phyloP scores from a whole-genome alignment of 805 yeast genomes.

The Zygoascus tannicola region DNA sequence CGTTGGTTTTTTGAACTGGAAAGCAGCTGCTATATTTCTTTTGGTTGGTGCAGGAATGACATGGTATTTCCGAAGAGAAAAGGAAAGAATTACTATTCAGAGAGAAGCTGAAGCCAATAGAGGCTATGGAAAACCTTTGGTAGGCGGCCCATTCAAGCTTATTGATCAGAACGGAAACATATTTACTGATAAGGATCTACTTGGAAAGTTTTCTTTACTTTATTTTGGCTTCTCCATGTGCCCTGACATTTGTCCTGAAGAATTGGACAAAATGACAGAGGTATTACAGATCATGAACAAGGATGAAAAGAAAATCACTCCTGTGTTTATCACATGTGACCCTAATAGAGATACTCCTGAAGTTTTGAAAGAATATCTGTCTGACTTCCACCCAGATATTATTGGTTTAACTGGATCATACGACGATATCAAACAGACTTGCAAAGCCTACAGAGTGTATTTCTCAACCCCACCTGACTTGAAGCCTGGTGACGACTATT shows the following conservation, averaged over 20 bases:
- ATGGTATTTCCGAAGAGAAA: conserved; percentile 64
- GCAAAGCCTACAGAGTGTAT: conserved; percentile 88
- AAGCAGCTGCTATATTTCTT: conserved; percentile 59
- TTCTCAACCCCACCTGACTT: conserved; percentile 95
- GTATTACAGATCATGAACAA: conserved; percentile 54
- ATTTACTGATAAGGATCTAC: conserved; percentile 70
- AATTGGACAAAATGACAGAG: conserved; percentile 80
- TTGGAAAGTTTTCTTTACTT: conserved; percentile 72
- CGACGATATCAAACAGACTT: conserved; percentile 70
- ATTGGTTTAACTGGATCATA: conserved; percentile 89
- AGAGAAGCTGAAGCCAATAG: conserved; percentile 77
- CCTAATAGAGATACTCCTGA: conserved; percentile 92
- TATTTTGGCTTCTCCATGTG: conserved; percentile 97
- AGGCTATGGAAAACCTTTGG: conserved; percentile 83
- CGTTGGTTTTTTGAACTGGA: conserved; percentile 56
- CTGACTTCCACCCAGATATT: conserved; percentile 83
- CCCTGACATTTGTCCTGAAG: conserved; percentile 98
- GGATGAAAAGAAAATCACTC: conserved; percentile 43
- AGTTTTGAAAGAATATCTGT: conserved; percentile 68
- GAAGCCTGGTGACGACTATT: conserved; percentile 90
- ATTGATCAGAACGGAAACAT: conserved; percentile 58
- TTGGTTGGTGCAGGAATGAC: conserved; percentile 65
- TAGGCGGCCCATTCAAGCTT: conserved; percentile 83
- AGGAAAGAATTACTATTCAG: conserved; percentile 61
- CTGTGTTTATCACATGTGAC: conserved; percentile 91